These are phyloP conservation scores for Emergomyces pasteurianus DNA, from an alignment of 2,329 filamentous ascomycete species.

Conservation along the genomic window DNA sequence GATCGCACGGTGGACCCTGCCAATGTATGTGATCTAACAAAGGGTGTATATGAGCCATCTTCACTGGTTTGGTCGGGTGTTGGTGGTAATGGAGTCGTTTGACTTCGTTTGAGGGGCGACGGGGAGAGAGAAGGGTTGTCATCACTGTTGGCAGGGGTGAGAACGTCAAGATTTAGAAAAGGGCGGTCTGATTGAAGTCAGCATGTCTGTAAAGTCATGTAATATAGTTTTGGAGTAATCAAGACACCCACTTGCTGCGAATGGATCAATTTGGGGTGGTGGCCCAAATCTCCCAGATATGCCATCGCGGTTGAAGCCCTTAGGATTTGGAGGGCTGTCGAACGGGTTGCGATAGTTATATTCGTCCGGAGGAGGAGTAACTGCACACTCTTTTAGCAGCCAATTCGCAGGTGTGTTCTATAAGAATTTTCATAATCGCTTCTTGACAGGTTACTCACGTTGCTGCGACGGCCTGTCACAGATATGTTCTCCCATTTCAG, in stretches of 20 bases:
- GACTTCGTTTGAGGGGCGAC: constrained; percentile 33
- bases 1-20: constrained; percentile 5
- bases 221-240: not conserved
- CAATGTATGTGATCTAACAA: constrained; percentile 33
- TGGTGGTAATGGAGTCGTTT: constrained; percentile 29
- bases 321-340: constrained; percentile 15
- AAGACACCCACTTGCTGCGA: constrained; percentile 44
- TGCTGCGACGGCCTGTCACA: constrained; percentile 41
- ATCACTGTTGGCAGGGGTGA: constrained; percentile 53
- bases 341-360: constrained; percentile 13
- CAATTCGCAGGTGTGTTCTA: not conserved
- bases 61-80: constrained; percentile 38
- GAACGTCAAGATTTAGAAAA: constrained; percentile 41
- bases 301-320: constrained; percentile 15
- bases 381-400: not conserved
- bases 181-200: constrained; percentile 23
- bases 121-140: constrained; percentile 54
- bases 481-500: constrained; percentile 73
- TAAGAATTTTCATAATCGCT: not conserved
- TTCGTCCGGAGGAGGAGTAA: constrained; percentile 4
- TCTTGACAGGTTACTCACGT: constrained; percentile 6
- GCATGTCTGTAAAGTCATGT: not conserved
- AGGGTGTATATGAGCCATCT: constrained; percentile 44
- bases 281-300: constrained; percentile 37
- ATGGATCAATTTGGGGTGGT: constrained; percentile 45